phyloP scores from a whole-genome alignment of 2,329 filamentous ascomycete genomes.

The Cladosporium halotolerans region DNA sequence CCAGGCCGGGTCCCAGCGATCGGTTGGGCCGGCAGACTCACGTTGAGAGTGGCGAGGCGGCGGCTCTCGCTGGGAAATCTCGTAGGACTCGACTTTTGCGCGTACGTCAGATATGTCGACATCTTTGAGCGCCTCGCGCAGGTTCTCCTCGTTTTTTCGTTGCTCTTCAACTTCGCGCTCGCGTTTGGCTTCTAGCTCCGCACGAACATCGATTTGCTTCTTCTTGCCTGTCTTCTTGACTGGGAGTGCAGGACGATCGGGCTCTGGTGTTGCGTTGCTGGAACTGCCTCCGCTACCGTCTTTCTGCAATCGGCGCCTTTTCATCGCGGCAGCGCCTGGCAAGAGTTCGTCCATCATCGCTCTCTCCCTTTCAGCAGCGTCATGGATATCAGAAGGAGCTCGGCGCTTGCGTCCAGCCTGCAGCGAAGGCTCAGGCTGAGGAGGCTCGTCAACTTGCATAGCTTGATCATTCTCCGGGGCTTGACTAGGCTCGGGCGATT shows the following conservation, averaged over 20 bases:
- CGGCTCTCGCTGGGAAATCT: constrained; percentile 44
- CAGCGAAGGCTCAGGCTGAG: constrained; percentile 13
- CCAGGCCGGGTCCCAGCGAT: constrained; percentile 82
- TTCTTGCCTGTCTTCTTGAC: not conserved
- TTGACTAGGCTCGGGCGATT: constrained; percentile 15
- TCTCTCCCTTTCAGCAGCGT: constrained; percentile 17
- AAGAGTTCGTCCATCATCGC: constrained; percentile 67
- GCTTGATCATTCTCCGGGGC: not conserved
- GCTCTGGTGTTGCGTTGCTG: constrained; percentile 40
- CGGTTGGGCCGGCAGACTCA: constrained; percentile 39
- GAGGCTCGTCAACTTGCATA: constrained; percentile 11
- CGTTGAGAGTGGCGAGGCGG: constrained; percentile 22
- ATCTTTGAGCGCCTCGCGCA: constrained; percentile 52
- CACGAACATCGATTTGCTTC: constrained; percentile 59
- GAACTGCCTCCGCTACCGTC: constrained; percentile 46
- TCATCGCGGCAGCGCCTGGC: constrained; percentile 70
- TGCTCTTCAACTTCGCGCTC: constrained; percentile 47
- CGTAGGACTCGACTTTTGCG: constrained; percentile 71
- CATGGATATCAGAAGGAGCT: constrained; percentile 17
- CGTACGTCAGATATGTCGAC: constrained; percentile 69
- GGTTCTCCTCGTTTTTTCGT: constrained; percentile 60
- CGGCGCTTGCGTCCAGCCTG: constrained; percentile 24
- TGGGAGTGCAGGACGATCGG: not conserved
- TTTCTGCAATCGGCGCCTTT: constrained; percentile 54
- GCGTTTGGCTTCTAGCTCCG: constrained; percentile 51